Evolutionary conservation across 228 moss, liverwort and hornwort genomes (phyloP).

Genomic region (Sphagnum magellanicum): DNA sequence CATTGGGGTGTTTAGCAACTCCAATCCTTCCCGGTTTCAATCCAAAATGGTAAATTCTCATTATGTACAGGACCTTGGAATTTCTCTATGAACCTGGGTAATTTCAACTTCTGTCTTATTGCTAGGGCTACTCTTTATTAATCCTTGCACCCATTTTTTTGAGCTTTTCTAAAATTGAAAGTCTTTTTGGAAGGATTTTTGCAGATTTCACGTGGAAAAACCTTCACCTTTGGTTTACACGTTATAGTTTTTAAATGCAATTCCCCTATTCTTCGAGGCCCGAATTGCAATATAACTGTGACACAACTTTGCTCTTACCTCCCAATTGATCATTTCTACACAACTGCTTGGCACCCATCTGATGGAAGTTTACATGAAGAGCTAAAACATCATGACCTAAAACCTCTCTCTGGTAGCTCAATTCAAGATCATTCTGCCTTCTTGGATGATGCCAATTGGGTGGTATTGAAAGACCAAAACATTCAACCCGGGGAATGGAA

Average conservation of each 20-base stretch:
- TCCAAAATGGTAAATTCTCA: slow-evolving; percentile 34
- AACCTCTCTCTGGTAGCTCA: too few relatives aligned
- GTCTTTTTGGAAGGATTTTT: background rate
- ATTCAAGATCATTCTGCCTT: too few relatives aligned
- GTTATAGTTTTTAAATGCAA: slow-evolving; percentile 29
- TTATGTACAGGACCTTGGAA: background rate
- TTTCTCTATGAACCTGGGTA: background rate
- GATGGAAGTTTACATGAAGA: too few relatives aligned
- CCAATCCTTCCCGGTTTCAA: slow-evolving; percentile 32
- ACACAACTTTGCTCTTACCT: slow-evolving; percentile 9
- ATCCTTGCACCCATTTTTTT: background rate
- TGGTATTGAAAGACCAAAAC: too few relatives aligned
- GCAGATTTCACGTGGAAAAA: slow-evolving; percentile 29
- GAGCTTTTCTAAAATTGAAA: background rate
- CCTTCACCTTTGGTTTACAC: slow-evolving; percentile 35
- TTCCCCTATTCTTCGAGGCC: slow-evolving; percentile 10
- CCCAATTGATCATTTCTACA: too few relatives aligned
- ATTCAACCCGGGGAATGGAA: slow-evolving; percentile 23
- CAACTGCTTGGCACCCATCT: too few relatives aligned
- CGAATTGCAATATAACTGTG: slow-evolving; percentile 13
- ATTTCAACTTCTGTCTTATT: background rate
- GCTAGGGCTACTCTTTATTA: background rate
- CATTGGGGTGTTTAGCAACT: slow-evolving; percentile 46
- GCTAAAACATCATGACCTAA: too few relatives aligned
- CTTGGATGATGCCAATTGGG: too few relatives aligned